phyloP scores from a whole-genome alignment of 1,284 basidiomycete genomes.

The Apiotrichum domesticum region DNA sequence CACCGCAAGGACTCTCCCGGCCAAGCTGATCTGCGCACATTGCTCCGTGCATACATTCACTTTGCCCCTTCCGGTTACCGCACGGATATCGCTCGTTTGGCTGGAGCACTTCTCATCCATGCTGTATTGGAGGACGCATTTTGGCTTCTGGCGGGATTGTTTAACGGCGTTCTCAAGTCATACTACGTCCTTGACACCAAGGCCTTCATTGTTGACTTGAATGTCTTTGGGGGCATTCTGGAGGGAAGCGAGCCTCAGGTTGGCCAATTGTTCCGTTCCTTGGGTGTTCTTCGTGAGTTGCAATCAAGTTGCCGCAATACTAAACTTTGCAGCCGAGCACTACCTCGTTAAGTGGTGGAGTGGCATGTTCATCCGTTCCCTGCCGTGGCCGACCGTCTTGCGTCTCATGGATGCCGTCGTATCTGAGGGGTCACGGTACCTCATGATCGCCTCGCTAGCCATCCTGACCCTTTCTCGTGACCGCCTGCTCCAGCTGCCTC shows the following conservation, averaged over 20 bases:
- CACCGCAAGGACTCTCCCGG: slow-evolving; percentile 28
- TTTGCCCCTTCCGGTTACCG: slow-evolving; percentile 63
- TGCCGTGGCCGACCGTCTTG: slow-evolving; percentile 70
- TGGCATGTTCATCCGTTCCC: slow-evolving; percentile 62
- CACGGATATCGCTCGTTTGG: slow-evolving; percentile 60
- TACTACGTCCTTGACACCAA: slow-evolving; percentile 68
- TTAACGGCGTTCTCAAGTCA: slow-evolving; percentile 62
- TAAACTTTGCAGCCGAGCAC: slow-evolving; percentile 24
- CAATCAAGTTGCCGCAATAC: neutral
- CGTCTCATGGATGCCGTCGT: slow-evolving; percentile 84
- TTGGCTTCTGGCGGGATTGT: slow-evolving; percentile 66
- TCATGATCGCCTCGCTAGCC: slow-evolving; percentile 72
- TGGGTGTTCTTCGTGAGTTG: slow-evolving; percentile 50
- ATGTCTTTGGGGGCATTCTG: slow-evolving; percentile 67
- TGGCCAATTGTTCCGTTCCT: slow-evolving; percentile 55
- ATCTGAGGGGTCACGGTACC: slow-evolving; percentile 72
- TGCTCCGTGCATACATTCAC: slow-evolving; percentile 39
- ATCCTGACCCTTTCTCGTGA: slow-evolving; percentile 51
- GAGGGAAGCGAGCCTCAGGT: slow-evolving; percentile 61
- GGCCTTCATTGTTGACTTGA: slow-evolving; percentile 73
- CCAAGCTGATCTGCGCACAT: slow-evolving; percentile 36
- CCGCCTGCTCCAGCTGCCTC: slow-evolving; percentile 31
- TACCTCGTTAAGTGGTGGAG: slow-evolving; percentile 41
- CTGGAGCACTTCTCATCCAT: slow-evolving; percentile 70
- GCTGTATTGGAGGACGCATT: slow-evolving; percentile 88